Evolutionary conservation across 495 filamentous ascomycete genomes (phyloP), one percentile per base, ranked within the genome.

Genomic region (Annulohypoxylon bovei): DNA sequence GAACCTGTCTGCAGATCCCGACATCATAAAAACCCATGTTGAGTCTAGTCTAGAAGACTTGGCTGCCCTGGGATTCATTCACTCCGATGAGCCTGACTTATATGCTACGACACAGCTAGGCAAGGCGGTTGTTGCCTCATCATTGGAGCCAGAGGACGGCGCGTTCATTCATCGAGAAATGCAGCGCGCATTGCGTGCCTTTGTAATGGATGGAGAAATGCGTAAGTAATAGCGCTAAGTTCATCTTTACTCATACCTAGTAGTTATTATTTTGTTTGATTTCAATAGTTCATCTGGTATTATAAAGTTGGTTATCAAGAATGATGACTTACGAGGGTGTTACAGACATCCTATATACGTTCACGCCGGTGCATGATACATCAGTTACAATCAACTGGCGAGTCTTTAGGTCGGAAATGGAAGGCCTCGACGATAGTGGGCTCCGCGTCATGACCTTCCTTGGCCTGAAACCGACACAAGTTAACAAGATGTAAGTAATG

Each of bases 131-230:
- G 91, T 95, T 23, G 86, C 88, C 3, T 92, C 92, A 0, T 87
- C 88, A 0, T 83, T 95, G 33, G 84, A 90, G 6, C 92, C 92
- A 0, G 90, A 92, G 64, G 92, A 94, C 72, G 92, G 92, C 1
- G 76, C 93, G 0, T 94, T 93, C 71, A 82, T 94, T 6, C 82
- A 93, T 67, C 81, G 86, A 49, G 92, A 94, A 71, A 81, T 94
- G 58, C 83, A 82, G 62, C 83, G 84, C 64, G 91, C 92, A 0
- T 76, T 94, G 2, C 82, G 86, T 50, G 90, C 88, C 5, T 95
- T 95, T 63, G 92, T 93, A 16, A 88, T 95, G 86, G 91, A 93
- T 72, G 91, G 90, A 16, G 92, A 95, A 50, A 90, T 95, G 89
- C 92, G 69, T 72, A 68, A 72, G 69, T 67, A 12, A 30, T 42